Conservation (phyloP, 805 yeast genomes). For the Helenozyma rhizophorensis region DNA sequence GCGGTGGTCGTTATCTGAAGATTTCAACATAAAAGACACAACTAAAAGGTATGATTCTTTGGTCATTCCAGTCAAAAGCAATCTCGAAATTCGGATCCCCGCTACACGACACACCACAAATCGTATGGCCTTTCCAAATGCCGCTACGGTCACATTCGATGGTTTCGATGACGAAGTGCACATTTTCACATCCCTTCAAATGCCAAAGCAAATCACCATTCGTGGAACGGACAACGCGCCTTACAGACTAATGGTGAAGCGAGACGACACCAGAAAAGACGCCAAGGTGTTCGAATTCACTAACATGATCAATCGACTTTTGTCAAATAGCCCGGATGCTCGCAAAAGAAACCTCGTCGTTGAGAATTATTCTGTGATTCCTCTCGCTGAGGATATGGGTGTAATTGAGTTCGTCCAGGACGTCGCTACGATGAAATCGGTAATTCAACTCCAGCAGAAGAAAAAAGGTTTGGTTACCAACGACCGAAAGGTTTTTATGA, state of each 20-base stretch:
- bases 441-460: slow-evolving; percentile 31
- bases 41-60: slow-evolving; percentile 36
- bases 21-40: slow-evolving; percentile 33
- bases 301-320: slow-evolving; percentile 72
- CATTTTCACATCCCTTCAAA: slow-evolving; percentile 77
- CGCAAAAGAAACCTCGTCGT: slow-evolving; percentile 67
- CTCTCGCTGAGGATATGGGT: slow-evolving; percentile 82
- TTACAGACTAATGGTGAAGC: slow-evolving; percentile 76
- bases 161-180: slow-evolving; percentile 64
- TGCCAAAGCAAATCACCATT: slow-evolving; percentile 73
- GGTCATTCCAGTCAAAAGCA: slow-evolving; percentile 71
- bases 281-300: slow-evolving; percentile 92
- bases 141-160: slow-evolving; percentile 46
- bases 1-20: slow-evolving; percentile 35
- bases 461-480: slow-evolving; percentile 19
- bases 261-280: slow-evolving; percentile 93
- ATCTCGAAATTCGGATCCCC: slow-evolving; percentile 66
- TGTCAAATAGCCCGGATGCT: slow-evolving; percentile 65
- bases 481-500: slow-evolving; percentile 25
- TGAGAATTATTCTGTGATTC: slow-evolving; percentile 82
- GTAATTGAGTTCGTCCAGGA: slow-evolving; percentile 79
- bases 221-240: slow-evolving; percentile 73
- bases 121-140: slow-evolving; percentile 43
- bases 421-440: slow-evolving; percentile 65
- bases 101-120: slow-evolving; percentile 19